A percentile compares a stretch with the other conserved stretches of the same genome.
Conservation (phyloP, 768 basidiomycete species). For the Sporobolomyces phaffii region DNA sequence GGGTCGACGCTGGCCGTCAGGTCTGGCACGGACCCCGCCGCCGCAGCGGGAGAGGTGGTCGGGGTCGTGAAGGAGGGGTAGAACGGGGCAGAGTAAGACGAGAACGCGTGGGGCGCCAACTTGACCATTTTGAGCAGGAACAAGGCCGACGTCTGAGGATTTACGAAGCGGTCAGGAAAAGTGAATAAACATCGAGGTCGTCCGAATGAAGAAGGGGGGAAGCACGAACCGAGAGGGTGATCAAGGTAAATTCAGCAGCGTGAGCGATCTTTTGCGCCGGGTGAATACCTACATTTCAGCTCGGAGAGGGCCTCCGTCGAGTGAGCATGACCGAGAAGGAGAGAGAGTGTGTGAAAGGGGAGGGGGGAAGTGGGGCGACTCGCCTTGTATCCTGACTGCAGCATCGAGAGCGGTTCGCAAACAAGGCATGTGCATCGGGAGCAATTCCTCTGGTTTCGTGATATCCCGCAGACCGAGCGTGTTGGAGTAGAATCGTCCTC, state of each 20-base stretch:
- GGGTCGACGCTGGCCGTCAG: constrained; percentile 1
- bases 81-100: background rate
- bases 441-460: constrained; percentile 23
- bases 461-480: constrained; percentile 30
- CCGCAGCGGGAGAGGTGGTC: background rate
- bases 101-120: constrained; percentile 28
- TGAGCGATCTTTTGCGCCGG: constrained; percentile 29
- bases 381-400: constrained; percentile 28
- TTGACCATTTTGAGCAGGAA: constrained; percentile 39
- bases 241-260: constrained; percentile 30
- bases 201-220: too few species aligned
- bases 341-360: too few species aligned
- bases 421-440: constrained; percentile 17
- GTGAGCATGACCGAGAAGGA: too few species aligned
- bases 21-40: background rate
- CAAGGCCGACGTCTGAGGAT: constrained; percentile 24
- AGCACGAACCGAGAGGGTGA: constrained; percentile 14
- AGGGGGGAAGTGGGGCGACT: too few species aligned
- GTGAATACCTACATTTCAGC: constrained; percentile 3
- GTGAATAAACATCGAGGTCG: too few species aligned
- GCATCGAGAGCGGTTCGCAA: constrained; percentile 21
- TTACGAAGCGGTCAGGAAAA: background rate
- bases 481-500: constrained; percentile 20
- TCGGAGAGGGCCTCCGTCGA: too few species aligned
- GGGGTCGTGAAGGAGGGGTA: constrained; percentile 19